These are phyloP conservation scores for Mucor indicus DNA, from an alignment of 371 early-diverging fungal species.

Conservation along the genomic window DNA sequence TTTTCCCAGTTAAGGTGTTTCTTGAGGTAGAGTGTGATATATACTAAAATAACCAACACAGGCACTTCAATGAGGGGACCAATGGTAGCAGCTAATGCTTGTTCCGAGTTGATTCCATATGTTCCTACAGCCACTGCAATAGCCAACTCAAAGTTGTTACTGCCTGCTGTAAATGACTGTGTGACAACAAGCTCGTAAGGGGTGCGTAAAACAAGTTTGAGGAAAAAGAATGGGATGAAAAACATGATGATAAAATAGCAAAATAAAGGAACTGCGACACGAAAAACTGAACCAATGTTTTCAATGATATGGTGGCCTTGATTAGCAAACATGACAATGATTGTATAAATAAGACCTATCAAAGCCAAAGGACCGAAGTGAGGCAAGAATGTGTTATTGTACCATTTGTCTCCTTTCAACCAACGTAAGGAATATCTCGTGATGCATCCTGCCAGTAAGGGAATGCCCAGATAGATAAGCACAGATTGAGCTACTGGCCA, in stretches of 20 bases:
- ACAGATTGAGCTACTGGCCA: conserved; percentile 61
- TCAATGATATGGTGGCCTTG: conserved; percentile 68
- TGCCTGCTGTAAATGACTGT: conserved; percentile 70
- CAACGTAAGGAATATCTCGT: conserved; percentile 50
- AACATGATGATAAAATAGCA: conserved; percentile 66
- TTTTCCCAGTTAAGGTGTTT: conserved; percentile 24
- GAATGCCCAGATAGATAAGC: conserved; percentile 70
- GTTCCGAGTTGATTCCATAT: conserved; percentile 63
- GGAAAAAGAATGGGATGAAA: conserved; percentile 42
- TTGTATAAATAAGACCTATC: conserved; percentile 65
- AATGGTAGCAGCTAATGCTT: conserved; percentile 70
- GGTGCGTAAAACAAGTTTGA: conserved; percentile 20
- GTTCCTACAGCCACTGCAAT: conserved; percentile 73
- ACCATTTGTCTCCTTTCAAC: conserved; percentile 45
- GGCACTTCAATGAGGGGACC: conserved; percentile 81
- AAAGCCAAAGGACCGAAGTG: conserved; percentile 54
- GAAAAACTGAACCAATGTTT: conserved; percentile 62
- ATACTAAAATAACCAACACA: conserved; percentile 31
- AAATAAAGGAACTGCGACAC: conserved; percentile 68
- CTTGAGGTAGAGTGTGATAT: conserved; percentile 23
- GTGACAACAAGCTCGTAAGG: conserved; percentile 55
- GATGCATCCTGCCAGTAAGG: conserved; percentile 56
- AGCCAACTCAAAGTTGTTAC: conserved; percentile 78
- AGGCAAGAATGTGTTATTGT: conserved; percentile 54
- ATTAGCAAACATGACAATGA: conserved; percentile 73